These are phyloP conservation scores for Aspergillus olivimuriae DNA, from an alignment of 495 filamentous ascomycete genomes.

Conservation along the genomic window DNA sequence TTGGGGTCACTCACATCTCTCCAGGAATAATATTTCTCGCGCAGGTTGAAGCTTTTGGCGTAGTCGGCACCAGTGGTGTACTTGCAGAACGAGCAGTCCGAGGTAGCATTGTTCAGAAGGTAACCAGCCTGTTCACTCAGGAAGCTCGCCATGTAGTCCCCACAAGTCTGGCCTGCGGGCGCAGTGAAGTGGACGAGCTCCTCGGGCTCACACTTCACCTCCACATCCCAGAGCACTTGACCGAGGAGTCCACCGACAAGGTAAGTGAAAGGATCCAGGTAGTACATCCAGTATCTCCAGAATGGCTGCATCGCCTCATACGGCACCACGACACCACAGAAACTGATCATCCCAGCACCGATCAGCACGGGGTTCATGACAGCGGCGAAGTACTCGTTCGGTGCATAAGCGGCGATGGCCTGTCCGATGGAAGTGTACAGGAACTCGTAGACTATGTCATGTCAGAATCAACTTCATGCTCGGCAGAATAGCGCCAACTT, in stretches of 20 bases:
- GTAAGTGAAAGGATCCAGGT: constrained; percentile 51
- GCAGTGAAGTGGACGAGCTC: constrained; percentile 60
- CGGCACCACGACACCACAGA: constrained; percentile 50
- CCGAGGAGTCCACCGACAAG: constrained; percentile 43
- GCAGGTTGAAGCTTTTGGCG: constrained; percentile 33
- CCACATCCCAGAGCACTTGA: constrained; percentile 33
- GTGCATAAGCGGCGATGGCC: constrained; percentile 48
- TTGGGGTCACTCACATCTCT: constrained; percentile 29
- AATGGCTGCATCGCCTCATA: constrained; percentile 45
- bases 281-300: constrained; percentile 58
- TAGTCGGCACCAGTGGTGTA: constrained; percentile 34
- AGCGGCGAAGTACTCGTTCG: constrained; percentile 48
- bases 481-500: constrained; percentile 19
- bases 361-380: constrained; percentile 48
- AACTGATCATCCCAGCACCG: constrained; percentile 45
- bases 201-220: constrained; percentile 47
- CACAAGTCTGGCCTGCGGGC: constrained; percentile 58
- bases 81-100: constrained; percentile 58
- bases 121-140: constrained; percentile 48
- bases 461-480: constrained; percentile 2
- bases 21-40: constrained; percentile 37
- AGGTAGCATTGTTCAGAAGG: constrained; percentile 48
- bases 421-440: constrained; percentile 39
- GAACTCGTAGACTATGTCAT: constrained; percentile 36
- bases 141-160: constrained; percentile 57